These are phyloP conservation scores for Quercus cerris DNA, from an alignment of 306 rosid species.

Conservation along the genomic window DNA sequence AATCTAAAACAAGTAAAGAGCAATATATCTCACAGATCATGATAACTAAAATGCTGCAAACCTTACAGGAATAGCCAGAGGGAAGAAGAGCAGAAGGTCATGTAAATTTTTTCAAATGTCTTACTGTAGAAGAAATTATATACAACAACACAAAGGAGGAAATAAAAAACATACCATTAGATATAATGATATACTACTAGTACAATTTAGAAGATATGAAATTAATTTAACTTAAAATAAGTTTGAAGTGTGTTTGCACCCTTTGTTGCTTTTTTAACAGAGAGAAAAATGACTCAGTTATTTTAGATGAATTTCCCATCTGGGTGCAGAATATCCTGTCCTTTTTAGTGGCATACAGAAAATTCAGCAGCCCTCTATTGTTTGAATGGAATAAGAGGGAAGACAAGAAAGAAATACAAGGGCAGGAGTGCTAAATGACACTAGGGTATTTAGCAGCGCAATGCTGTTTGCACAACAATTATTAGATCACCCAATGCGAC, in stretches of 20 bases:
- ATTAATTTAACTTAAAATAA: neutral
- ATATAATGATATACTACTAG: neutral
- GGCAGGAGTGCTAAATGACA: neutral
- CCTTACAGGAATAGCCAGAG: neutral
- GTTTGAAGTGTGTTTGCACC: neutral
- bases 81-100: neutral
- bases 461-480: neutral
- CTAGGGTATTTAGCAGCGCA: neutral
- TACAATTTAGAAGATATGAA: neutral
- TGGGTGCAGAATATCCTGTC: neutral
- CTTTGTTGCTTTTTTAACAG: neutral
- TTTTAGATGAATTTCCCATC: neutral
- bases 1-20: conserved; percentile 42
- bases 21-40: neutral
- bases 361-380: neutral
- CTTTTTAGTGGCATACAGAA: neutral
- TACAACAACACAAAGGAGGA: neutral
- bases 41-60: neutral
- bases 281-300: neutral
- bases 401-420: neutral
- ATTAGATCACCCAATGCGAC: neutral
- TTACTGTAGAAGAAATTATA: neutral
- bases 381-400: neutral
- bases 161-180: neutral
- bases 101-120: neutral